These are phyloP conservation scores for Wickerhamomyces bisporus DNA, from an alignment of 805 yeast species.

Conservation along the genomic window DNA sequence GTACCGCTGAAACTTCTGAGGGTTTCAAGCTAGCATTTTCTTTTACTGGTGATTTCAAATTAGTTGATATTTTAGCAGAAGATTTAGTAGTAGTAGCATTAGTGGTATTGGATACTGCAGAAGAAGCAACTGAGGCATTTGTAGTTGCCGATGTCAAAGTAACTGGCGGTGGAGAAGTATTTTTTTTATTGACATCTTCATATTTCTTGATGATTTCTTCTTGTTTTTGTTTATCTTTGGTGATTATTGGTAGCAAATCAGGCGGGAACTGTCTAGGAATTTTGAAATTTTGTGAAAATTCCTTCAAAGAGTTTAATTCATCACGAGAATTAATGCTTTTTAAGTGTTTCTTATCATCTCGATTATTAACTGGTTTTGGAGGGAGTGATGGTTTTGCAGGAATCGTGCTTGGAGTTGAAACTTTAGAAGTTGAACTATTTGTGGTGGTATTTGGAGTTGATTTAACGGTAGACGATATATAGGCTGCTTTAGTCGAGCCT, in stretches of 20 bases:
- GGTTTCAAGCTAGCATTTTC: neutral
- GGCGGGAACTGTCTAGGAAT: slow-evolving; percentile 46
- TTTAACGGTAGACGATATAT: slow-evolving; percentile 2
- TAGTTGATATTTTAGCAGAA: neutral
- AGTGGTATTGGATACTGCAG: neutral
- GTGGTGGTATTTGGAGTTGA: too few species aligned
- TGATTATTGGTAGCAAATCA: slow-evolving; percentile 62
- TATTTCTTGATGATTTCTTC: slow-evolving; percentile 44
- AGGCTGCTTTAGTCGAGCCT: too few species aligned
- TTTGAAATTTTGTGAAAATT: slow-evolving; percentile 78
- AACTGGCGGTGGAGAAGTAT: slow-evolving; percentile 9
- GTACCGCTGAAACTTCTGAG: slow-evolving; percentile 1
- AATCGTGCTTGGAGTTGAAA: slow-evolving; percentile 18
- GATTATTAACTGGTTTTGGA: slow-evolving; percentile 16
- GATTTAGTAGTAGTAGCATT: slow-evolving; percentile 3
- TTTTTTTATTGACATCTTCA: slow-evolving; percentile 9
- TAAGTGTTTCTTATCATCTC: slow-evolving; percentile 7
- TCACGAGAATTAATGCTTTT: slow-evolving; percentile 46
- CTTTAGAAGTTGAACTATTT: neutral
- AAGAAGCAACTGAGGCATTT: slow-evolving; percentile 1
- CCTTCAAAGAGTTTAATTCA: slow-evolving; percentile 65
- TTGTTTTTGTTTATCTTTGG: slow-evolving; percentile 64
- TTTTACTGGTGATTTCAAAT: neutral
- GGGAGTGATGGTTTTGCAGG: slow-evolving; percentile 21
- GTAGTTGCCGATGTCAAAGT: slow-evolving; percentile 6